These are phyloP conservation scores for Logfia minima DNA, from an alignment of 129 eudicot species.

Conservation along the genomic window DNA sequence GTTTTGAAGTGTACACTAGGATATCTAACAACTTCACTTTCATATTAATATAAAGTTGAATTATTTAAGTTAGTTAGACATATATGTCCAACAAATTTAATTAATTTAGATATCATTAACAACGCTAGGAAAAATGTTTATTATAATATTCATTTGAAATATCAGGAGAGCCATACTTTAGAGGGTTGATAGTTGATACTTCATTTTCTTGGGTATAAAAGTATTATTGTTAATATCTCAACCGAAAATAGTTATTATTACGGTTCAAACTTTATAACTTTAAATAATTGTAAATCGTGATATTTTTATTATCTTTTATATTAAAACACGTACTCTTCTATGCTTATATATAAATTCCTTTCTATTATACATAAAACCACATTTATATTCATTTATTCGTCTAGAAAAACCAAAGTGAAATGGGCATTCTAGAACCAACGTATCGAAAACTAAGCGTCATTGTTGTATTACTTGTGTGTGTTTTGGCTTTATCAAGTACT, in stretches of 20 bases:
- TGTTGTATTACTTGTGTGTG: constrained; percentile 8
- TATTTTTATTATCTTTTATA: not conserved
- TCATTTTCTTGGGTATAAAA: no score
- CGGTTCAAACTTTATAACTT: no score
- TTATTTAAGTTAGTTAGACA: not conserved
- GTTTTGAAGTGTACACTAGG: constrained; percentile 15
- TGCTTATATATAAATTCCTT: not conserved
- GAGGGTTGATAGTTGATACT: no score
- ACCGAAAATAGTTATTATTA: no score
- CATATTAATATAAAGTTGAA: not conserved
- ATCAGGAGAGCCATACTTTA: no score
- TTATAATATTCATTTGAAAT: not conserved
- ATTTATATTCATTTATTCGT: constrained; percentile 13
- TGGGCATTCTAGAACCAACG: constrained; percentile 33
- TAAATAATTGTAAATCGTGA: not conserved
- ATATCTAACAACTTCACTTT: constrained; percentile 19
- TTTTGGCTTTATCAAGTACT: not conserved
- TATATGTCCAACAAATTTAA: not conserved
- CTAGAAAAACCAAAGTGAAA: constrained; percentile 29
- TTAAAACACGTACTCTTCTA: not conserved
- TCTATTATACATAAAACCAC: constrained; percentile 26
- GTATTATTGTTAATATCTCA: no score
- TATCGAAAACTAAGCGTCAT: not conserved
- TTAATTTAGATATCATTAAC: not conserved
- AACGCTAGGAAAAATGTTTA: no score